Percentiles rank a stretch among this genome's conserved stretches.
Evolutionary conservation across 495 filamentous ascomycete genomes (phyloP).

Genomic region (Evansstolkia leycettana): DNA sequence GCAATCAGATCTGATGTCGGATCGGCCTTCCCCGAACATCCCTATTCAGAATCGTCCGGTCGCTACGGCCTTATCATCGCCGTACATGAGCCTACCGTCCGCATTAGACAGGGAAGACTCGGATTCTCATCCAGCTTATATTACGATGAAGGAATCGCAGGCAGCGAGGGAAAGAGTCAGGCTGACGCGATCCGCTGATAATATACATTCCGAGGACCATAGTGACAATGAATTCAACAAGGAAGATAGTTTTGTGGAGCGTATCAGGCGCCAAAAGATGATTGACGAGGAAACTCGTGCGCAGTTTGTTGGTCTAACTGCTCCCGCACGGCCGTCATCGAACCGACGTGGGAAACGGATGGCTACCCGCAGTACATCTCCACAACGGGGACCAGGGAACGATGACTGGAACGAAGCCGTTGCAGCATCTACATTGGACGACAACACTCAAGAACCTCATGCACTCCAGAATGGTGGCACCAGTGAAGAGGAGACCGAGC

Average conservation of each 20-base stretch:
- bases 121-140: slow-evolving; percentile 35
- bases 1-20: slow-evolving; percentile 29
- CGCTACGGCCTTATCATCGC: slow-evolving; percentile 28
- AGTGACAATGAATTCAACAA: slow-evolving; percentile 36
- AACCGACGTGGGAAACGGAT: slow-evolving; percentile 3
- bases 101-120: slow-evolving; percentile 28
- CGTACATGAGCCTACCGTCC: slow-evolving; percentile 17
- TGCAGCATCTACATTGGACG: slow-evolving; percentile 3
- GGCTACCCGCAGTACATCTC: slow-evolving; percentile 2
- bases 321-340: slow-evolving; percentile 16
- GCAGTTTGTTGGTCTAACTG: slow-evolving; percentile 29
- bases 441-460: slow-evolving; percentile 5
- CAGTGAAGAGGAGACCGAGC: slow-evolving; percentile 42
- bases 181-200: slow-evolving; percentile 26
- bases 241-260: slow-evolving; percentile 30
- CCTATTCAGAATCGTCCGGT: slow-evolving; percentile 29
- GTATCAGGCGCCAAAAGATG: slow-evolving; percentile 19
- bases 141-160: slow-evolving; percentile 42
- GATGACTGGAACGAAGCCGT: slow-evolving; percentile 2
- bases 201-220: slow-evolving; percentile 25
- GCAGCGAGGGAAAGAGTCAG: slow-evolving; percentile 23
- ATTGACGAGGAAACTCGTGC: slow-evolving; percentile 25
- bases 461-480: slow-evolving; percentile 8
- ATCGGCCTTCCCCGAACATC: slow-evolving; percentile 41
- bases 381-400: slow-evolving; percentile 2